Evolutionary conservation across 805 yeast genomes (phyloP).

Genomic region (Teunomyces pallodes): DNA sequence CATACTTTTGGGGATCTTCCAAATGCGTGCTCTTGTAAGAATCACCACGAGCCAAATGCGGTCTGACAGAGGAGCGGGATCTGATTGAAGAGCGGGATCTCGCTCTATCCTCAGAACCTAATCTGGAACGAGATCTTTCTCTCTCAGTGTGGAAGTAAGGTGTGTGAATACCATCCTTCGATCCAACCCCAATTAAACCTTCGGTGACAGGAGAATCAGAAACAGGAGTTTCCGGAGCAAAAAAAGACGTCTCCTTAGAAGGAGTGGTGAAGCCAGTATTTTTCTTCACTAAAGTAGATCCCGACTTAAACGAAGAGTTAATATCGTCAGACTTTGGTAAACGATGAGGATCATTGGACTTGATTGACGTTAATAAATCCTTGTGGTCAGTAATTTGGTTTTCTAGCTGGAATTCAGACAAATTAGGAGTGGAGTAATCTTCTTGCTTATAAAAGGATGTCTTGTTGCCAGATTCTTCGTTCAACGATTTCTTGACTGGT

Average conservation of each 20-base stretch:
- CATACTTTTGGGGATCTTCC: constrained; percentile 44
- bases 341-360: constrained; percentile 35
- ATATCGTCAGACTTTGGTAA: constrained; percentile 15
- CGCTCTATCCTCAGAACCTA: constrained; percentile 22
- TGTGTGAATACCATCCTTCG: constrained; percentile 21
- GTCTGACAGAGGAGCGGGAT: constrained; percentile 29
- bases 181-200: background rate
- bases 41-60: constrained; percentile 77
- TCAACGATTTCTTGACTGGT: background rate
- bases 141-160: constrained; percentile 34
- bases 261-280: constrained; percentile 6
- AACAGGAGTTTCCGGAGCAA: background rate
- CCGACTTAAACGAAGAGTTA: background rate
- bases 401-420: constrained; percentile 44
- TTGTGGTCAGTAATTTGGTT: constrained; percentile 37
- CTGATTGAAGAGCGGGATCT: constrained; percentile 28
- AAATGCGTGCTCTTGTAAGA: constrained; percentile 61
- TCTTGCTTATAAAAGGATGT: constrained; percentile 14
- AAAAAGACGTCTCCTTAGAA: constrained; percentile 2
- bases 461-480: background rate
- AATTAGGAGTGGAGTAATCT: constrained; percentile 41
- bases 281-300: background rate
- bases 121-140: constrained; percentile 11
- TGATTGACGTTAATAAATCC: constrained; percentile 33
- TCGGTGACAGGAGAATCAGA: background rate